Percentiles rank a stretch among this genome's conserved stretches.
These are phyloP conservation scores for Populus alba DNA, from an alignment of 345 rosid genomes.

Conservation along the genomic window DNA sequence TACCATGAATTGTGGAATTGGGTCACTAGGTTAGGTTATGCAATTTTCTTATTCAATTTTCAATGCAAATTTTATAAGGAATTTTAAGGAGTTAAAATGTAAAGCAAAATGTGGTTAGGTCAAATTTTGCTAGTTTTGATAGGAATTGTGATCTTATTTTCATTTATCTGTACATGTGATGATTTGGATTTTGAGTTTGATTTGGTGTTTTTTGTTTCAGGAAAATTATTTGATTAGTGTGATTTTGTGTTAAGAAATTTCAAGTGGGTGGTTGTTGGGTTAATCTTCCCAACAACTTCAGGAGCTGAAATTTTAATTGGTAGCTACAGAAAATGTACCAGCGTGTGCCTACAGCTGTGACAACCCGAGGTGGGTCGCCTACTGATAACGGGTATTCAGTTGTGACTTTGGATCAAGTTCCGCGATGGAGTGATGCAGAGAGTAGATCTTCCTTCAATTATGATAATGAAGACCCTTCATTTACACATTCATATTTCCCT, in stretches of 20 bases:
- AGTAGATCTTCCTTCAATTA: constrained; percentile 46
- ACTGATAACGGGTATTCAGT: constrained; percentile 52
- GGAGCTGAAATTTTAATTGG: constrained; percentile 23
- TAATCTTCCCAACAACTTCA: not conserved
- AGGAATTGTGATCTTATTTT: not conserved
- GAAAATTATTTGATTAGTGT: not conserved
- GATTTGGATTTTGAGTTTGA: not conserved
- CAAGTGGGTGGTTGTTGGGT: constrained; percentile 1
- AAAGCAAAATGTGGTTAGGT: not conserved
- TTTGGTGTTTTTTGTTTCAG: constrained; percentile 14
- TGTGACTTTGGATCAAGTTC: constrained; percentile 84
- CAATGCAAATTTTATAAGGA: not conserved
- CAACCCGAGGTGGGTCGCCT: constrained; percentile 26
- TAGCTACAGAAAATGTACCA: constrained; percentile 55
- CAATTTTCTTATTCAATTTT: not conserved
- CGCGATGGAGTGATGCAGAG: constrained; percentile 89
- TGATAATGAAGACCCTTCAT: constrained; percentile 60
- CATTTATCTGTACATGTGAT: not conserved
- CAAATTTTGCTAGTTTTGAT: not conserved
- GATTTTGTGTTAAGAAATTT: constrained; percentile 3
- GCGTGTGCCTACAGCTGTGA: constrained; percentile 50
- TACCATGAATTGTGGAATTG: not conserved
- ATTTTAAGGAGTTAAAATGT: not conserved
- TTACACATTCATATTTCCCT: constrained; percentile 55
- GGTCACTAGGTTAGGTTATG: not conserved